Conservation (phyloP, 805 yeast species). For the Saccharomycopsis fermentans region DNA sequence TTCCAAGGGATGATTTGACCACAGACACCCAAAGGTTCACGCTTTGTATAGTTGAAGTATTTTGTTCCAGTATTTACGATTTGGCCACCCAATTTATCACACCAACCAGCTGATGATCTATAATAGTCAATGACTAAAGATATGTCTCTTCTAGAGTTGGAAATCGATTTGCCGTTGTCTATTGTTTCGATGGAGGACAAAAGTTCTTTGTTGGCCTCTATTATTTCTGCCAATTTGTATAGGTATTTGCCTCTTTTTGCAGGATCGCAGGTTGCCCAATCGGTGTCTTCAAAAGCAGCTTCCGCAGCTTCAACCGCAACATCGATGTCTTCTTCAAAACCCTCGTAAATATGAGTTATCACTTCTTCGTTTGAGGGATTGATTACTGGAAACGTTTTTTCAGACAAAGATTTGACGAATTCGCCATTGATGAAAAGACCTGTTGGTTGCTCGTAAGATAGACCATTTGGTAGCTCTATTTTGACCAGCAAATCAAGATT, state of each 20-base stretch:
- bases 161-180: conserved; percentile 82
- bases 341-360: conserved; percentile 63
- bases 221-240: conserved; percentile 62
- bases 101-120: conserved; percentile 84
- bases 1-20: conserved; percentile 97
- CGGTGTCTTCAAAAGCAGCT: conserved; percentile 50
- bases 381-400: conserved; percentile 49
- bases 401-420: conserved; percentile 51
- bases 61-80: conserved; percentile 62
- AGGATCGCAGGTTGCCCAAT: conserved; percentile 66
- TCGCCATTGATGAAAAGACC: conserved; percentile 77
- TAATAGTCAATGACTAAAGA: conserved; percentile 57
- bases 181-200: conserved; percentile 74
- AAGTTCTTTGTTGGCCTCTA: conserved; percentile 61
- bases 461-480: conserved; percentile 60
- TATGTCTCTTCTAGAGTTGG: conserved; percentile 67
- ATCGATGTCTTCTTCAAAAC: conserved; percentile 68
- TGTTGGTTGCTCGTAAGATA: conserved; percentile 64
- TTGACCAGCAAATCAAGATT: conserved; percentile 27
- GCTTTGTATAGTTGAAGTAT: conserved; percentile 69
- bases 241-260: conserved; percentile 51
- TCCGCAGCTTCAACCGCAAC: conserved; percentile 80
- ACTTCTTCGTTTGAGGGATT: conserved; percentile 70
- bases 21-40: conserved; percentile 91
- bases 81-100: conserved; percentile 77